Evolutionary conservation across 371 early-diverging fungal species (phyloP).

Genomic region (Mucor sp.): DNA sequence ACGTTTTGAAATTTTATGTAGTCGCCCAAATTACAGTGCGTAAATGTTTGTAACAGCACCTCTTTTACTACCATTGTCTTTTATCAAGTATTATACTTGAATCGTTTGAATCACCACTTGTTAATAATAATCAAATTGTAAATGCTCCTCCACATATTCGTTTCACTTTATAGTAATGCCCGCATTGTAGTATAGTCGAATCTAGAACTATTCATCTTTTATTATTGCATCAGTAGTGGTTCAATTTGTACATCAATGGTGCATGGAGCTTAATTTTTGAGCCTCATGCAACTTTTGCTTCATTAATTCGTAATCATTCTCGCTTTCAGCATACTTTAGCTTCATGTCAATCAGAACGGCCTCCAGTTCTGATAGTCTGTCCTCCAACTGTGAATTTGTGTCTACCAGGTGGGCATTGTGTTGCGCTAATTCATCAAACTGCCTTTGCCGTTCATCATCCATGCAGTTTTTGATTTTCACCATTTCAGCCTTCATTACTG

Average conservation of each 20-base stretch:
- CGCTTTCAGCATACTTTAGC: conserved; percentile 67
- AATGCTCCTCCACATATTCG: too few relatives aligned
- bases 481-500: conserved; percentile 9
- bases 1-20: too few relatives aligned
- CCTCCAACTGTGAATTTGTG: conserved; percentile 69
- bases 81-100: too few relatives aligned
- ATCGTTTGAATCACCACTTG: too few relatives aligned
- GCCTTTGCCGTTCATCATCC: conserved; percentile 62
- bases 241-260: neutral
- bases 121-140: too few relatives aligned
- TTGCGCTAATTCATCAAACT: conserved; percentile 68
- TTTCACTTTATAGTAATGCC: too few relatives aligned
- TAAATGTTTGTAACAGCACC: too few relatives aligned
- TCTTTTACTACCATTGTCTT: too few relatives aligned
- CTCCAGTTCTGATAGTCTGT: conserved; percentile 51
- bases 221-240: too few relatives aligned
- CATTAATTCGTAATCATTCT: conserved; percentile 62
- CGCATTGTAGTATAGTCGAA: too few relatives aligned
- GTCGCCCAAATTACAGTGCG: too few relatives aligned
- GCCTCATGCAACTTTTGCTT: conserved; percentile 21
- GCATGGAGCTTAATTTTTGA: conserved; percentile 7
- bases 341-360: conserved; percentile 62
- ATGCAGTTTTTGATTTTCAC: conserved; percentile 24
- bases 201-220: too few relatives aligned
- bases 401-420: conserved; percentile 69